Evolutionary conservation across 805 yeast species (phyloP), one percentile per base, ranked within the genome.

Genomic region (Suhomyces kilbournensis): DNA sequence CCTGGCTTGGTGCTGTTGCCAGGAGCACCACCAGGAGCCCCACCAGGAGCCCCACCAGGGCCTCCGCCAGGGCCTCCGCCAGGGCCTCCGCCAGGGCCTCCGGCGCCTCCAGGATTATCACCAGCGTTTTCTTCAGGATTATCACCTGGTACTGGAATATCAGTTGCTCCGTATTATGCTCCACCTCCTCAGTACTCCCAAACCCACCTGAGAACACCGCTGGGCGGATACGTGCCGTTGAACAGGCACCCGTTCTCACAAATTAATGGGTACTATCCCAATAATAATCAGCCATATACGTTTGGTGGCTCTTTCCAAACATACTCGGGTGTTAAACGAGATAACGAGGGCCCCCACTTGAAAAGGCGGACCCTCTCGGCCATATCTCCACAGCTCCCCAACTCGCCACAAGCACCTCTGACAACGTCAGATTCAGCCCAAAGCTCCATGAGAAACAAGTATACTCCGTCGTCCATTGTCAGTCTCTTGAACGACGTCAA

Each of bases 401-500:
- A 12, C 10, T 42, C 45, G 3, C 30, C 45, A 17, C n/a, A 14
- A 17, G 22, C 45, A 7, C 5, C 45, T 4, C 44, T 15, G 44
- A 10, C 32, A 5, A 15, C 45, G 1, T 42, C 30, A 5, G 17
- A 14, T 10, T 42, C 28, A 8, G 15, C 30, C 5, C 30, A 23
- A 8, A 14, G 26, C 22, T 44, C 46, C 26, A 12, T 10, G 4
- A 17, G 30, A 17, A 50, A 20, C 19, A 50, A 53, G 15, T 50
- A 39, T 25, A 46, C 56, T 7, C 51, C 54, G 7, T 48, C 54
- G 7, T 42, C 56, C 5, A 57, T 54, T 1, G 49, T 46, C 14
- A 56, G 49, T 34, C 46, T 54, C 3, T 50, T 54, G 20, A 52
- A 54, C 22, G 56, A 49, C 25, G 28, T 46, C 17, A 19, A 32